Base-by-base conservation (phyloP, 2,329 filamentous ascomycete species). In the Emericellopsis atlantica region DNA sequence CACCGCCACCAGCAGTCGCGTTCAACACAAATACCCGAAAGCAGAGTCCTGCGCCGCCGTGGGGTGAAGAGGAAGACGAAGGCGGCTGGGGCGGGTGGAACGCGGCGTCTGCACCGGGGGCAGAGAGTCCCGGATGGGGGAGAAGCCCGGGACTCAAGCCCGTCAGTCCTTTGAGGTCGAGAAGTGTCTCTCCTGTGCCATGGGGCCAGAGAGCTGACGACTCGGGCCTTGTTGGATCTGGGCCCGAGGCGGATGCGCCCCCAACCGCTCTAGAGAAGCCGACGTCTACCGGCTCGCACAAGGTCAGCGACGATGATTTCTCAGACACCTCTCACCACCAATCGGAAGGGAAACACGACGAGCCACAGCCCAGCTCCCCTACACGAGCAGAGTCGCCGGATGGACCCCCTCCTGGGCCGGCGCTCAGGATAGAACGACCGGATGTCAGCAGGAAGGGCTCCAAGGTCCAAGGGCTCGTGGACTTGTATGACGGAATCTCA, bases 381-480 rank as follows among this genome's bases (percentile, higher is more conserved):
- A 12, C 36, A 12, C 40, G 40, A 12, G 11, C 40, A 24, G 36
- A 37, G 6, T 38, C 40, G 31, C 40, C 40, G 12, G 35, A 38
- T 37, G 18, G 11, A 9, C 11, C 22, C 7, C 40, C 36, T 18
- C 40, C 40, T 14, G 29, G 36, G 9, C 36, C 29, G 23, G 40
- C 40, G 15, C 16, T 41, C 14, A 22, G 37, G 5, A 14, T 11
- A 12, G 45, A 40, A 6, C 43, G 42, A n/a, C 36, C 43, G 5
- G 38, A 46, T 16, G 29, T 42, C n/a, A 43, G 42, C 4, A 46
- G 51, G 31, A 53, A 64, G 40, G 47, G 50, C 0, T 67, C 65
- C 7, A 73, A 69, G 45, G 69, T 74, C 3, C 67, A 69, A 41
- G 65, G 67, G 37, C 54, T 74, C 21, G 70, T 73, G 26, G 62